These are phyloP conservation scores for Aspergillus aculeatus DNA, from an alignment of 2,329 filamentous ascomycete genomes.

Conservation along the genomic window DNA sequence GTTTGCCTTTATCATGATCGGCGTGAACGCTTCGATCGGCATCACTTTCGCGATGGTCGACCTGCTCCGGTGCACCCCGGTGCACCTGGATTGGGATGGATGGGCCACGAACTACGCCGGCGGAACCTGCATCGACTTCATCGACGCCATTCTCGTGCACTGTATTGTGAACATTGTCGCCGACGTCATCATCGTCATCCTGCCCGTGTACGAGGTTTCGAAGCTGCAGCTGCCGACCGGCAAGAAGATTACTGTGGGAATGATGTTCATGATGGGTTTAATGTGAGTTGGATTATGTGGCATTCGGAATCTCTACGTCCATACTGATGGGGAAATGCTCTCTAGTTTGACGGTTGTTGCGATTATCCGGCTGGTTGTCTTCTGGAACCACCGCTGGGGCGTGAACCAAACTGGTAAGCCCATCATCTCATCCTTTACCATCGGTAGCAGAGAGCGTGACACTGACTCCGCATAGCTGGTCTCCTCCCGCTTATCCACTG, in stretches of 20 bases:
- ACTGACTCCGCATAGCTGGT: slow-evolving; percentile 5
- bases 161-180: slow-evolving; percentile 22
- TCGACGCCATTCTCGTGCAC: slow-evolving; percentile 17
- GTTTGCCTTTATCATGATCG: slow-evolving; percentile 20
- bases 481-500: slow-evolving; percentile 28
- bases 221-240: slow-evolving; percentile 19
- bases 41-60: slow-evolving; percentile 21
- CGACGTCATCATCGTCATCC: slow-evolving; percentile 21
- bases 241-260: slow-evolving; percentile 19
- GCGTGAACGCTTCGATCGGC: slow-evolving; percentile 20
- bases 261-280: slow-evolving; percentile 23
- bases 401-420: slow-evolving; percentile 17
- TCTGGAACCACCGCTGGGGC: slow-evolving; percentile 26
- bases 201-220: slow-evolving; percentile 23
- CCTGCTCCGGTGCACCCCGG: slow-evolving; percentile 19
- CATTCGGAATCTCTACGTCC: neutral
- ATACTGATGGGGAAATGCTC: neutral
- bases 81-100: slow-evolving; percentile 21
- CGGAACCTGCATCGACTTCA: slow-evolving; percentile 23
- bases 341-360: slow-evolving; percentile 24
- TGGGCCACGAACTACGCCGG: slow-evolving; percentile 14
- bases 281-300: slow-evolving; percentile 8
- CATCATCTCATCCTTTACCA: neutral
- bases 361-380: slow-evolving; percentile 27
- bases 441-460: neutral